Evolutionary conservation across 2,329 filamentous ascomycete species (phyloP), one percentile per base, ranked within the genome.

Genomic region (Xylaria sp.): DNA sequence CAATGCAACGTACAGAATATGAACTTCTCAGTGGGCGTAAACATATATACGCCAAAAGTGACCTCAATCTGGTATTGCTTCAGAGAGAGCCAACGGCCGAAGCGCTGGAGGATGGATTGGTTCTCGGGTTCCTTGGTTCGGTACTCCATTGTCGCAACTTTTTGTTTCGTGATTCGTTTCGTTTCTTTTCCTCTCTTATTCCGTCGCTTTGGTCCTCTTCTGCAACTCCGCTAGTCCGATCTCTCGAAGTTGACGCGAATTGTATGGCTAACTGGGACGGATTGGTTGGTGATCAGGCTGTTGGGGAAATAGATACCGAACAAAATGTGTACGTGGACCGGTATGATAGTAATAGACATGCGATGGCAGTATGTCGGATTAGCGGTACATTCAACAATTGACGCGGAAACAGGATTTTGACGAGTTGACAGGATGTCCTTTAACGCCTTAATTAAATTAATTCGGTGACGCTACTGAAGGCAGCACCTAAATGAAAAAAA

Each of bases 21-120:
- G 79, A 97, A 94, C 78, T 97, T 97, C 83, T 99, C 95, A 55
- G 91, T 93, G 1, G 93, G 91, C 38, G 94, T 97, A 72, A 97
- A 90, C 91, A 99, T 98, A 84, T 99, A 98, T 25, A 98, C 86
- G 64, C 91, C 90, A 79, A 96, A 95, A 12, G 94, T 97, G 77
- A 98, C 94, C 81, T 99, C 95, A 76, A 98, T 93, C 83, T 98
- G 95, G 83, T 98, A 97, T 77, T 94, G 89, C 85, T 99, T 99
- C 78, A 94, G 87, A 78, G 93, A 89, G 70, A 98, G 84, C 92
- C 94, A 97, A 77, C 89, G 89, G 68, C 92, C 86, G 72, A 96
- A 83, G 47, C 79, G 76, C 67, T 82, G 79, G 70, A 84, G 71
- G 70, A 68, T 49, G 78, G 71, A 61, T 42, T 66, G 70, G 65